Evolutionary conservation across 106 monocot genomes (phyloP), one percentile per base, ranked within the genome.

Genomic region (Apostasia shenzhenica): DNA sequence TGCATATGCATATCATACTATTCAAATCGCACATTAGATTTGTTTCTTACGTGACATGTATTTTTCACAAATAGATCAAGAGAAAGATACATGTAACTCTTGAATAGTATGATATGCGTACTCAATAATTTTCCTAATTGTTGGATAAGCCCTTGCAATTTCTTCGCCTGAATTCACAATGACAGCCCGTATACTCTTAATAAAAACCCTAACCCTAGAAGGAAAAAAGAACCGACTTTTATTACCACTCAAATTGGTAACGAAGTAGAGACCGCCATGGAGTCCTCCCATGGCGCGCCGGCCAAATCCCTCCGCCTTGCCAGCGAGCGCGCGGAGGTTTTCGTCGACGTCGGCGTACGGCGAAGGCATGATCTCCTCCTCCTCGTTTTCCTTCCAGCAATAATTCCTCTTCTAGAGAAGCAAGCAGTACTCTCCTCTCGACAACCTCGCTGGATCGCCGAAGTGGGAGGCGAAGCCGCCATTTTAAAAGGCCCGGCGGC

Each of bases 301-400:
- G 54, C 91, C 95, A 74, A 91, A 91, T 9, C 95, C 95, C 84
- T 95, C 91, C 38, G 88, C 88, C 60, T 84, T 76, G 2, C 85
- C 86, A 48, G 95, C 95, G 14, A 95, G 74, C 46, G 75, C 82
- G 26, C 85, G 81, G 38, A 91, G 73, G 55, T 74, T 84, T 4
- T 54, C 5, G 66, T 88, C 91, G 11, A 70, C 83, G 65, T 73
- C 11, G 38, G 64, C 44, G 73, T 95, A 88, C 14, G 95, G 95
- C 5, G 79, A 70, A n/a, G 11, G 54, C 13, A 44, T 40, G 69
- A 70, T 76, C 2, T 45, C 57, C 48, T 48, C 14, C 48, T 66
- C 40, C 68, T 39, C 10, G 8, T 37, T 14, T 40, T 42, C 11
- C 38, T 53, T 57, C 14, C 42, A 40, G 11, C 26, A 26, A 26